Conservation (phyloP, 2,329 filamentous ascomycete genomes). For the Dactylellina haptotyla region DNA sequence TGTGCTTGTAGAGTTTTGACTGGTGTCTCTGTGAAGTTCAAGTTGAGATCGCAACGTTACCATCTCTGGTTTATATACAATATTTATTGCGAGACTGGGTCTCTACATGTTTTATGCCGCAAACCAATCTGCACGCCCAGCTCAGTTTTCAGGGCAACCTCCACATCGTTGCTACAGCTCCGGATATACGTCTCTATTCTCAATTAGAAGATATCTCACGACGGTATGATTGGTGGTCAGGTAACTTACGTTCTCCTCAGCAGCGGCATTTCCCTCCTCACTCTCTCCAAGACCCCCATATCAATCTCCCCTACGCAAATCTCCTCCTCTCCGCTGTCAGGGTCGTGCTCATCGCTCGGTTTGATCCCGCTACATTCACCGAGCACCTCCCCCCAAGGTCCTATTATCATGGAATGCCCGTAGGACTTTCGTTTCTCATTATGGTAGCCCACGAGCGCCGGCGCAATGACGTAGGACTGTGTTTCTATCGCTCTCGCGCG, state of each 20-base stretch:
- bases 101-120: too few relatives aligned
- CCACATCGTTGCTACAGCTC: constrained; percentile 63
- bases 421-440: constrained; percentile 83
- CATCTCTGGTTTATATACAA: too few relatives aligned
- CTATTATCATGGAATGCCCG: constrained; percentile 84
- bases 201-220: neutral
- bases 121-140: too few relatives aligned
- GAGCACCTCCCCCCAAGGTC: constrained; percentile 84
- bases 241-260: constrained; percentile 65
- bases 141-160: too few relatives aligned
- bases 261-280: constrained; percentile 69
- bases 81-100: too few relatives aligned
- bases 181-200: constrained; percentile 63
- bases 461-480: constrained; percentile 85
- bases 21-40: too few relatives aligned
- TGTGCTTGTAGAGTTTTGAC: too few relatives aligned
- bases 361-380: constrained; percentile 69
- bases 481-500: constrained; percentile 86
- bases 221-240: neutral
- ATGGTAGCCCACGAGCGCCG: constrained; percentile 80
- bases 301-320: constrained; percentile 70
- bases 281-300: constrained; percentile 63
- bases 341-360: constrained; percentile 54
- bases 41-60: too few relatives aligned
- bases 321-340: constrained; percentile 61